Base-by-base conservation (phyloP, 2,329 filamentous ascomycete genomes). In the Pseudogymnoascus sp. region DNA sequence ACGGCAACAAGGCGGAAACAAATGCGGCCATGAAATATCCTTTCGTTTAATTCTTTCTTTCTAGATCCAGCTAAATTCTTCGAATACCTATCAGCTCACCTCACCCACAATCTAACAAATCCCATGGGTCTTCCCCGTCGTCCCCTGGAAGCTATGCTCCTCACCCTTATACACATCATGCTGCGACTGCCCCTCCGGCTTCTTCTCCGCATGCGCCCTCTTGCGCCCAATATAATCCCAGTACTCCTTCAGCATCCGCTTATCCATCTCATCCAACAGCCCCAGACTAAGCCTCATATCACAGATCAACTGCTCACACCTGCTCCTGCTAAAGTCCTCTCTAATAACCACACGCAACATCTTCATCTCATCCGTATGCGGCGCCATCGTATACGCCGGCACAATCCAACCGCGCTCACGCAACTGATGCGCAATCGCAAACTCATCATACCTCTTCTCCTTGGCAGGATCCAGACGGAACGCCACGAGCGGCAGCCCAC, bases 341-440 rank as follows among this genome's bases (percentile, higher is more conserved):
- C 93, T 86, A 4, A 97, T 90, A 0, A 98, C 93, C 4, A 97
- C 86, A 39, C 93, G 88, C 80, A 97, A 86, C 84, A 98, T 88
- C 83, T 96, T 96, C 73, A 97, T 82, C 68, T 86, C 80, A 64
- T 90, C 81, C 16, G 90, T 92, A 74, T 96, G 83, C 16, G 93
- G 93, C 0, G 93, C 93, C 93, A 97, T 97, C 41, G 93, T 98
- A 78, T 98, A 98, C 0, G 93, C 93, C 0, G 93, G 93, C 0
- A 97, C 90, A 31, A 97, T 89, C 93, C 93, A 98, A 48, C 91
- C 90, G 36, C 92, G 85, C 68, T 90, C 87, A 62, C 93, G 89
- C 25, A 97, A 84, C 76, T 92, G 89, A 74, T 96, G 92, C 0
- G 93, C 93, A 43, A 92, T 78, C 0, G 88, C 83, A 66, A 92